Evolutionary conservation across 140 eudicot species (phyloP), one percentile per base, ranked within the genome.

Genomic region (Flaveria floridana): DNA sequence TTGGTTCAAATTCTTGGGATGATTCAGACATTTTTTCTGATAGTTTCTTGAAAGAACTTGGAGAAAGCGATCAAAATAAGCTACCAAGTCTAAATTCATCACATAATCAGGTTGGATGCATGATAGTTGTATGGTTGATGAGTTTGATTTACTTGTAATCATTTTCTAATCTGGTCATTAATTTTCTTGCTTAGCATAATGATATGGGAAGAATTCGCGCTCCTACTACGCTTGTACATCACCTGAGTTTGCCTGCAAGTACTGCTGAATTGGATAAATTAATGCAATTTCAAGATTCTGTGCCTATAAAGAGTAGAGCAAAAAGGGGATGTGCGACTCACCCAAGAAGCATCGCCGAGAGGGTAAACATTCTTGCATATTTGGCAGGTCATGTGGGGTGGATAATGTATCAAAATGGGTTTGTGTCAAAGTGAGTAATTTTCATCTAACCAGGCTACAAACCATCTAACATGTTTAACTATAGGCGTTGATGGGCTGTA

Each of bases 321-420:
- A 88, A 88, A 72, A 78, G 95, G 79, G 95, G 95, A 59, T 88
- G 89, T 67, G 95, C 95, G 26, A 88, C 95, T 75, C 95, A 88
- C 78, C 95, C 95, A 2, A 82, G 89, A 71, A 88, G 95, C 72
- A 88, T 88, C 50, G 95, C 91, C 1, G 95, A 88, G 83, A 84
- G 92, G 87, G 92, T 87, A 87, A 63, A 15, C 11, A 23, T 52
- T 81, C 66, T 61, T 26, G 37, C 48, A 75, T 53, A 65, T 41
- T 28, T 68, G 59, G 57, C 8, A 28, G 37, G 70, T 68, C 44
- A 28, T 1, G 21, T 51, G 5, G 18, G 39, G 25, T 1, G 42
- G 46, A 10, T 26, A 55, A 53, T 23, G 0, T 15, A 1, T 70
- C 62, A 55, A 53, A 26, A 16, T 65, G 41, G 21, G 58, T 46